phyloP scores from a whole-genome alignment of 148 eudicot species.

The Talinum fruticosum region DNA sequence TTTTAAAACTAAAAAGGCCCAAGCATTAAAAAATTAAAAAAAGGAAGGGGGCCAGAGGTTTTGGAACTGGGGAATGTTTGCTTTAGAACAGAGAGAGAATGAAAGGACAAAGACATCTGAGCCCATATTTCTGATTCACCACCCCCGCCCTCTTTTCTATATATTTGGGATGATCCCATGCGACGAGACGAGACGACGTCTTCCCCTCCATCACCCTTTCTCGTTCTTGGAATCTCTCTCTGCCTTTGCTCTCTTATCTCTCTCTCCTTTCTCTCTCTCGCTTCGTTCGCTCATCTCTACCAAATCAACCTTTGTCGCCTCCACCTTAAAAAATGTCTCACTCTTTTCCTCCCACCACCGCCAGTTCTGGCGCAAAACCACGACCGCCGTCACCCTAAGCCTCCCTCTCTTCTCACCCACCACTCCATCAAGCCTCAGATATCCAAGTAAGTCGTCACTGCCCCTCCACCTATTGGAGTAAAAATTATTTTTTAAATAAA shows the following conservation, averaged over 20 bases:
- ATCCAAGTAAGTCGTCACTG: neutral
- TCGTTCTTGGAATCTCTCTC: constrained; percentile 13
- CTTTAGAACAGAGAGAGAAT: neutral
- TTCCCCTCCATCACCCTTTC: neutral
- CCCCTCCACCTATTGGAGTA: too few relatives aligned
- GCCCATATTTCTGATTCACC: neutral
- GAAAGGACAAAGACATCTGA: constrained; percentile 17
- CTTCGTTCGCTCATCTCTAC: neutral
- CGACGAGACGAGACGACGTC: neutral
- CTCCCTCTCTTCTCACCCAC: neutral
- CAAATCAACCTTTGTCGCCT: too few relatives aligned
- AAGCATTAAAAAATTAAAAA: too few relatives aligned
- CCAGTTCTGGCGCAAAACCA: neutral
- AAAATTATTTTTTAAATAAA: neutral
- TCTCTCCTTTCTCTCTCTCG: neutral
- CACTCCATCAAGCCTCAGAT: neutral
- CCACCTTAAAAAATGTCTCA: neutral
- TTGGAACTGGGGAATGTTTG: constrained; percentile 10
- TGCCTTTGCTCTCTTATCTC: neutral
- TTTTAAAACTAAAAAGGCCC: too few relatives aligned
- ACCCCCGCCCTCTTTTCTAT: constrained; percentile 19
- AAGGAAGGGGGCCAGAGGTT: neutral
- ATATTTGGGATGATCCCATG: constrained; percentile 22
- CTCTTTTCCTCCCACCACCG: constrained; percentile 4
- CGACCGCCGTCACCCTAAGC: neutral